Conservation (phyloP, 2,329 filamentous ascomycete genomes). For the Colletotrichum navitas region DNA sequence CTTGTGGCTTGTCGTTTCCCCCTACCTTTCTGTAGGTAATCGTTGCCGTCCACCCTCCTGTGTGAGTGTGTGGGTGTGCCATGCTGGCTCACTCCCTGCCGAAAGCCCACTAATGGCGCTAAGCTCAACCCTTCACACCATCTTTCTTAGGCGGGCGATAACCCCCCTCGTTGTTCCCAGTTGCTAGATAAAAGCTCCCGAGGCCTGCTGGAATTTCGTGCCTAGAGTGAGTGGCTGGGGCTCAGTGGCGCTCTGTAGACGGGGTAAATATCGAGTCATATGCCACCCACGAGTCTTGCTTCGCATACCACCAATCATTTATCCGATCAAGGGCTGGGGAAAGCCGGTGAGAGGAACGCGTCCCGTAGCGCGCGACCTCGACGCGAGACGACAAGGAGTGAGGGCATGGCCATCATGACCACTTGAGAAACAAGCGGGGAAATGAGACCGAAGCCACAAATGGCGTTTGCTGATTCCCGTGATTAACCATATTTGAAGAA, state of each 20-base stretch:
- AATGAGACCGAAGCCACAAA: slow-evolving; percentile 12
- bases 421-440: slow-evolving; percentile 32
- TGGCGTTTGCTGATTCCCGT: not conserved
- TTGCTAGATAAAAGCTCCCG: slow-evolving; percentile 5
- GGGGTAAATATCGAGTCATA: slow-evolving; percentile 12
- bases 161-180: not conserved
- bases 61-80: not conserved
- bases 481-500: slow-evolving; percentile 3
- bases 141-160: not conserved
- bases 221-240: slow-evolving; percentile 1
- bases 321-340: slow-evolving; percentile 8
- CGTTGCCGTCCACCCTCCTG: slow-evolving; percentile 1
- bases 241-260: not conserved
- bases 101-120: not conserved
- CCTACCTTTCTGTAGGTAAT: slow-evolving; percentile 14
- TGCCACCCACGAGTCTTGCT: not conserved
- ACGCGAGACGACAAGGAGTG: slow-evolving; percentile 15
- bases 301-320: not conserved
- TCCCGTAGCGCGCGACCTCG: not conserved
- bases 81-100: not conserved
- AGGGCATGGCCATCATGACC: slow-evolving; percentile 21
- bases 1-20: not conserved
- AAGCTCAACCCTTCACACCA: slow-evolving; percentile 40
- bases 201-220: slow-evolving; percentile 1
- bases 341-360: not conserved